These are phyloP conservation scores for Zymoseptoria passerinii DNA, from an alignment of 2,329 filamentous ascomycete genomes.

Conservation along the genomic window DNA sequence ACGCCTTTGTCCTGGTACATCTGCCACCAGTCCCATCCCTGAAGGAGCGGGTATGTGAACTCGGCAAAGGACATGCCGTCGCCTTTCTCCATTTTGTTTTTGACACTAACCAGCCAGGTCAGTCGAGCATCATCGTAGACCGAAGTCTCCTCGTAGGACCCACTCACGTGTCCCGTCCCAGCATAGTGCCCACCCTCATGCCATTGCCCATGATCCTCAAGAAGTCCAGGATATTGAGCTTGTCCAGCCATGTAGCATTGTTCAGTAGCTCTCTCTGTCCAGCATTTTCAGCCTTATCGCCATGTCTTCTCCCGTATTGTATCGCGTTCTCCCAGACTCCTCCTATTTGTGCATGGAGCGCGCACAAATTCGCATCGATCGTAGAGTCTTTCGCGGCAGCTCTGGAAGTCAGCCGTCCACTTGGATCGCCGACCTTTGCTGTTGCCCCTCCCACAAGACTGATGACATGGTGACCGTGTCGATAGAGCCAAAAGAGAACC, in stretches of 20 bases:
- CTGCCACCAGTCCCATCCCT: slow-evolving; percentile 95
- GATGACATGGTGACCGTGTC: slow-evolving; percentile 61
- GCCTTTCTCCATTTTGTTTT: slow-evolving; percentile 71
- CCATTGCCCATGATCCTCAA: slow-evolving; percentile 63
- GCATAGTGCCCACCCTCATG: slow-evolving; percentile 75
- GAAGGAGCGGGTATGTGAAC: slow-evolving; percentile 85
- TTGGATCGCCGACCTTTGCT: slow-evolving; percentile 70
- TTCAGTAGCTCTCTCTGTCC: slow-evolving; percentile 64
- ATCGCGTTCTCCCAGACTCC: slow-evolving; percentile 69
- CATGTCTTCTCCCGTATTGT: slow-evolving; percentile 54
- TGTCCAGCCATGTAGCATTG: slow-evolving; percentile 77
- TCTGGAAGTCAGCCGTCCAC: slow-evolving; percentile 56
- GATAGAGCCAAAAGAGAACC: slow-evolving; percentile 76
- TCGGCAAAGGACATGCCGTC: slow-evolving; percentile 93
- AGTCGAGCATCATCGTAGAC: slow-evolving; percentile 10
- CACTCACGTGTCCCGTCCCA: slow-evolving; percentile 76
- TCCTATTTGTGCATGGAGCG: slow-evolving; percentile 61
- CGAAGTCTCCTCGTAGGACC: slow-evolving; percentile 6
- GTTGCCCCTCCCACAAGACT: slow-evolving; percentile 59
- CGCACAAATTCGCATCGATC: slow-evolving; percentile 55
- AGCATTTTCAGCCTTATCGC: slow-evolving; percentile 52
- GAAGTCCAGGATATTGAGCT: slow-evolving; percentile 63
- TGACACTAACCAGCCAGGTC: slow-evolving; percentile 48
- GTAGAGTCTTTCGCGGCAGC: slow-evolving; percentile 45
- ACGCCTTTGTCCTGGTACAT: slow-evolving; percentile 62